Base-by-base conservation (phyloP, 768 basidiomycete species). In the Tephrocybe sp. region DNA sequence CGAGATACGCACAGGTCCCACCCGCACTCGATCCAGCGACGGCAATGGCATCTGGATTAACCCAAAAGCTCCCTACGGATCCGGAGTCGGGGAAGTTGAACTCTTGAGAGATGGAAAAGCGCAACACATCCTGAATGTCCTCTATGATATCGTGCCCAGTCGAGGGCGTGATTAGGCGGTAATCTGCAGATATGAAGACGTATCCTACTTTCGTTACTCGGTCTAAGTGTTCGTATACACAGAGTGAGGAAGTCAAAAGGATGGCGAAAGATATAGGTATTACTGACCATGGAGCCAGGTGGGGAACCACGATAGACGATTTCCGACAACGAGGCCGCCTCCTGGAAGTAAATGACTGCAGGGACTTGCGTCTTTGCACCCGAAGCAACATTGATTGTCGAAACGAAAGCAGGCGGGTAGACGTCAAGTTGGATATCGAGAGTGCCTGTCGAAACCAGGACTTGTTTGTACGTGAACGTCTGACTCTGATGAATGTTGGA, bases 161-260 rank as follows among this genome's bases (percentile, higher is more conserved):
- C 0, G 77, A 67, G 2, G 74, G 73, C 1, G 76, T 77, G 12
- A 87, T 51, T 5, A 88, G 76, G 12, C 76, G 73, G 59, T 88
- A 85, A 56, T 88, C 84, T 0, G 79, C 77, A 32, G 82, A 80
- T 39, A 87, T 71, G 60, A 87, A 83, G 3, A 72, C 74, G 52
- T 75, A 74, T 22, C 82, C 84, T 14, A 68, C 64, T 1, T 60
- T 64, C 22, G 68, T 66, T 6, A 76, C 65, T 13, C 82, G 76
- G 51, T 68, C 83, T 86, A 22, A 17, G 19, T 13, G n/a, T 55
- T 50, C 26, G 7, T 7, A 7, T 26, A 7, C 26, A 26, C 26
- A 26, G 57, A n/a, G 49, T 36, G 32, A 38, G n/a, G 14, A 1
- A 41, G 22, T 11, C 32, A 14, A 41, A 38, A 6, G 9, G 12